phyloP scores from a whole-genome alignment of 2,329 filamentous ascomycete genomes.

The Aureobasidium sp. region DNA sequence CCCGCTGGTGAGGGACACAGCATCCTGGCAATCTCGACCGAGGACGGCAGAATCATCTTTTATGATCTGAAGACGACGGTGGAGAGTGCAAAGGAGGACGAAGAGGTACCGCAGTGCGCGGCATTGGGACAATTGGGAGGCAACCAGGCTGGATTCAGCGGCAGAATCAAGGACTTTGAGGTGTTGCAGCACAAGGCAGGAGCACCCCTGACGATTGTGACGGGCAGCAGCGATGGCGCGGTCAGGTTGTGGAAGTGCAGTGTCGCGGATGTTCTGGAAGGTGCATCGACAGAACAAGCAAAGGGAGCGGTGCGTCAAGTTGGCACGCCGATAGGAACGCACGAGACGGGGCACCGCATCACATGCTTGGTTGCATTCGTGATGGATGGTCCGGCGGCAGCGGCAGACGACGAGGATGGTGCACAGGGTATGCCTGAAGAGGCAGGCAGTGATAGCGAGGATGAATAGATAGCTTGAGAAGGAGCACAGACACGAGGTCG shows the following conservation, averaged over 20 bases:
- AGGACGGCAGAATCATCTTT: conserved; percentile 80
- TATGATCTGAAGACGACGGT: conserved; percentile 58
- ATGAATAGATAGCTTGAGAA: conserved; percentile 7
- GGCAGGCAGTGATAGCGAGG: conserved; percentile 14
- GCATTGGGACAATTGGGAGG: conserved; percentile 72
- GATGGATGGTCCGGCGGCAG: conserved; percentile 45
- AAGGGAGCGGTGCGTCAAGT: conserved; percentile 35
- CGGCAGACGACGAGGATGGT: neutral
- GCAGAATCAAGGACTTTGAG: conserved; percentile 83
- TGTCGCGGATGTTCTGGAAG: conserved; percentile 2
- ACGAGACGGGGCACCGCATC: conserved; percentile 79
- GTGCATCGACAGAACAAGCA: neutral
- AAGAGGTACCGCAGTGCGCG: conserved; percentile 37
- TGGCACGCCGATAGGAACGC: conserved; percentile 63
- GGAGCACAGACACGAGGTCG: neutral
- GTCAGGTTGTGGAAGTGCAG: conserved; percentile 66
- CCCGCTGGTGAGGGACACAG: conserved; percentile 32
- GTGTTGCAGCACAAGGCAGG: conserved; percentile 41
- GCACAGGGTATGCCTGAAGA: neutral
- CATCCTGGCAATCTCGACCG: conserved; percentile 70
- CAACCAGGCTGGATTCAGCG: conserved; percentile 50
- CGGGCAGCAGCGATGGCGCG: conserved; percentile 76
- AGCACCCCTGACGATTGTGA: conserved; percentile 49
- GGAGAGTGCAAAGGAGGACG: conserved; percentile 24
- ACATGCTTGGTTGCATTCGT: conserved; percentile 81